phyloP scores from a whole-genome alignment of 1,284 basidiomycete genomes.

The Ustilago tritici region DNA sequence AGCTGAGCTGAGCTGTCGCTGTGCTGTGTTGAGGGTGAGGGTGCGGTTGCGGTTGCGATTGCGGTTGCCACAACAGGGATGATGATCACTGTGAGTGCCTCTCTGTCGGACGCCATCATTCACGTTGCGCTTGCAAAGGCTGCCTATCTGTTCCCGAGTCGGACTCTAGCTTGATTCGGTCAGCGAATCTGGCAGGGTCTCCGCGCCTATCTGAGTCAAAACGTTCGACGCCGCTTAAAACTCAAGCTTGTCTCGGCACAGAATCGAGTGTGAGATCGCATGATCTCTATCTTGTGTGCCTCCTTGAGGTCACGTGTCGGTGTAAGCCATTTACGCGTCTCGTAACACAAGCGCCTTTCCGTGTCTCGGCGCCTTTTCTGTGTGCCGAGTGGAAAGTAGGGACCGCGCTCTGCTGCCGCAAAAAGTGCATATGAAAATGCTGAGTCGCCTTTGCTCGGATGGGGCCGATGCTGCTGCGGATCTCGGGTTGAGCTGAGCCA shows the following conservation, averaged over 20 bases:
- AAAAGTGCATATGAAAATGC: not conserved
- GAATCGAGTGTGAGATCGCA: not conserved
- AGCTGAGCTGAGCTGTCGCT: no score
- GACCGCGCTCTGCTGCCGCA: slow-evolving; percentile 12
- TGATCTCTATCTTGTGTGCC: not conserved
- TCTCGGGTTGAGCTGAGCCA: not conserved
- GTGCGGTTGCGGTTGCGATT: no score
- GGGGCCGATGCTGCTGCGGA: not conserved
- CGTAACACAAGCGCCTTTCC: slow-evolving; percentile 4
- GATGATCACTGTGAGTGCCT: no score
- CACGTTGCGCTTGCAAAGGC: no score
- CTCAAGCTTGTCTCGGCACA: not conserved
- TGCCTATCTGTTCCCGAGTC: no score
- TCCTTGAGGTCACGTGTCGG: slow-evolving; percentile 5
- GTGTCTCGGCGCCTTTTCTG: not conserved
- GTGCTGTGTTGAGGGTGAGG: no score
- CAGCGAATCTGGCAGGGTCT: not conserved
- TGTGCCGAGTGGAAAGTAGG: not conserved
- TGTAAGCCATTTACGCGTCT: slow-evolving; percentile 13
- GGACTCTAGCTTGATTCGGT: no score
- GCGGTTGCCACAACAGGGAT: no score
- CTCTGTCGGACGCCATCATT: no score
- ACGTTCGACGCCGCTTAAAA: not conserved
- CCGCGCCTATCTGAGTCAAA: not conserved
- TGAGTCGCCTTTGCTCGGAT: slow-evolving; percentile 10